Evolutionary conservation across 805 yeast genomes (phyloP), one percentile per base, ranked within the genome.

Genomic region (Yarrowia hollandica): DNA sequence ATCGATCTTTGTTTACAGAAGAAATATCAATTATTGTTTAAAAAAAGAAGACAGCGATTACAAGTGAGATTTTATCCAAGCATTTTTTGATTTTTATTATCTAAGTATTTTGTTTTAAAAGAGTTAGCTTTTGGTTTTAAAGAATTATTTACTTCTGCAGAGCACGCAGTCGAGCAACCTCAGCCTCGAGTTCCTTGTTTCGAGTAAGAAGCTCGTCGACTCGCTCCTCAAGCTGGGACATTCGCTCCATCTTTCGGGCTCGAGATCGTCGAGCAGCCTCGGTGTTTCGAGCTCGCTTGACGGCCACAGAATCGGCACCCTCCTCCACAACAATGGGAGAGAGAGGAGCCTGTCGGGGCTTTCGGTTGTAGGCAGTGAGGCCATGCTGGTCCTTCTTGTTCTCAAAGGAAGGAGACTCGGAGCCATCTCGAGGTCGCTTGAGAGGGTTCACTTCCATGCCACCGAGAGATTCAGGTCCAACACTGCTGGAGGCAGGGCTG

Each of bases 271-370:
- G 84, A 7, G 97, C 97, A 65, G 98, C 97, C 50, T 84, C 74
- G n/a, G 92, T 92, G 80, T 94, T 92, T 74, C 92, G 85, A 8
- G 98, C 98, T 71, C 98, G 85, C 77, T 92, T 92, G 67, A 87
- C 72, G 44, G 89, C 82, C 60, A 79, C 80, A n/a, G 85, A 82
- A 71, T 89, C 96, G 48, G 70, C 74, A 35, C 73, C 69, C 33
- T 79, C 81, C 28, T 81, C 78, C 42, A 76, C 62, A 46, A 81
- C 80, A 60, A 90, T 79, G 9, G 96, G 96, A 65, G 79, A 76
- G 72, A 90, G 78, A 8, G 96, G 95, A 61, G 76, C 74, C 25
- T 81, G 63, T 67, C 96, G 83, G 65, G 82, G 87, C 77, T 90
- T 90, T 71, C 90, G 83, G 65, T 84, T 82, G 77, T 88, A 89